Evolutionary conservation across 257 asterid genomes (phyloP).

Genomic region (Handroanthus guayacan): DNA sequence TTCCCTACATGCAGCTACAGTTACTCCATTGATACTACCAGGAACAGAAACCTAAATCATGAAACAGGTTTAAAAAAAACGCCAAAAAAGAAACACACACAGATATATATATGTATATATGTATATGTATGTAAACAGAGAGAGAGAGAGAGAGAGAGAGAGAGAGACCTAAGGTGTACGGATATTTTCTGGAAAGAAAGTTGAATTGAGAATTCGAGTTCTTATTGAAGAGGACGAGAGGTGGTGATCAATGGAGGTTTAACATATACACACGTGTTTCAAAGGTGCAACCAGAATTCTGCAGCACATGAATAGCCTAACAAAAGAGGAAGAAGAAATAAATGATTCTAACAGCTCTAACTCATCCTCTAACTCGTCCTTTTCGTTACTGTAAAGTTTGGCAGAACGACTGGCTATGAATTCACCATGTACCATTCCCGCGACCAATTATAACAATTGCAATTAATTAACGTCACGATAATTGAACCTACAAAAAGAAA

Average conservation of each 20-base stretch:
- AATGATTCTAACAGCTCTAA: background rate
- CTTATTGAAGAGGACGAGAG: background rate
- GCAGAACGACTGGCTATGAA: constrained; percentile 11
- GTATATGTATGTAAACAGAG: background rate
- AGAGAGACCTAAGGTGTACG: background rate
- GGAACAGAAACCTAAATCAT: background rate
- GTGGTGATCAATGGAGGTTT: background rate
- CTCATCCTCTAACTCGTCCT: too few relatives aligned
- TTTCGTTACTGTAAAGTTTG: background rate
- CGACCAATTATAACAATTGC: background rate
- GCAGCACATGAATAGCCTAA: background rate
- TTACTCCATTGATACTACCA: background rate
- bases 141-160: background rate
- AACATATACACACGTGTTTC: background rate
- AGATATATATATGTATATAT: background rate
- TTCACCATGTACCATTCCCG: background rate
- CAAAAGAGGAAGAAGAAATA: background rate
- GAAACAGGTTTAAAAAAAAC: background rate
- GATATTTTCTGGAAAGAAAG: constrained; percentile 6
- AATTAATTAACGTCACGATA: too few relatives aligned
- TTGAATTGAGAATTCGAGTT: background rate
- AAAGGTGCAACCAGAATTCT: constrained; percentile 18
- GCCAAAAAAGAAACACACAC: background rate
- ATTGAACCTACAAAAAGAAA: too few relatives aligned
- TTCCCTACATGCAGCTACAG: background rate